phyloP scores from a whole-genome alignment of 352 stramenopile genomes.

The Phytophthora tentaculata region DNA sequence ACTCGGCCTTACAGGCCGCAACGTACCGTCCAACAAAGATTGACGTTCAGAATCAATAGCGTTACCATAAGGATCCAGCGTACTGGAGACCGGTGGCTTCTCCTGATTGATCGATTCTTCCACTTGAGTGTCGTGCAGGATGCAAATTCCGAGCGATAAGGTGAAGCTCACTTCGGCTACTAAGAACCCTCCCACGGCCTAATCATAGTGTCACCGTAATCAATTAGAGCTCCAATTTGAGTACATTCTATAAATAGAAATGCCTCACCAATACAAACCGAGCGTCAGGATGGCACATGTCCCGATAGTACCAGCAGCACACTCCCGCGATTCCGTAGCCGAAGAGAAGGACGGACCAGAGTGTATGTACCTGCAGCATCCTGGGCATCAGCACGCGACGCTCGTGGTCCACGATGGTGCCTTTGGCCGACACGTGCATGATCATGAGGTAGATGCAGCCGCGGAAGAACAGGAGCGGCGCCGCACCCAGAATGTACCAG shows the following conservation, averaged over 20 bases:
- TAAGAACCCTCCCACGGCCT: conserved; percentile 65
- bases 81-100: conserved; percentile 21
- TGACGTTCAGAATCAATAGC: conserved; percentile 74
- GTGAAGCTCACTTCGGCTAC: conserved; percentile 80
- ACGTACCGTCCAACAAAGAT: conserved; percentile 78
- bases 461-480: conserved; percentile 81
- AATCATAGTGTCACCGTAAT: conserved; percentile 15
- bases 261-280: conserved; percentile 76
- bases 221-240: conserved; percentile 10
- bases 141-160: conserved; percentile 71
- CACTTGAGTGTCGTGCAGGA: conserved; percentile 51
- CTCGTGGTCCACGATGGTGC: conserved; percentile 88
- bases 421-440: conserved; percentile 82
- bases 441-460: conserved; percentile 88
- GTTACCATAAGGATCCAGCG: conserved; percentile 70
- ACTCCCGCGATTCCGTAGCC: conserved; percentile 64
- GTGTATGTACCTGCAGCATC: conserved; percentile 76
- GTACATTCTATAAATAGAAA: conserved; percentile 19
- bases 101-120: conserved; percentile 42
- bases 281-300: conserved; percentile 76
- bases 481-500: conserved; percentile 76
- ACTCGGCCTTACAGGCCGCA: conserved; percentile 1
- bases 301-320: conserved; percentile 69
- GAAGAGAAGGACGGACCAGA: conserved; percentile 79
- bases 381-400: conserved; percentile 87